These are phyloP conservation scores for Aspergillus thermomutatus DNA, from an alignment of 2,329 filamentous ascomycete genomes.

Conservation along the genomic window DNA sequence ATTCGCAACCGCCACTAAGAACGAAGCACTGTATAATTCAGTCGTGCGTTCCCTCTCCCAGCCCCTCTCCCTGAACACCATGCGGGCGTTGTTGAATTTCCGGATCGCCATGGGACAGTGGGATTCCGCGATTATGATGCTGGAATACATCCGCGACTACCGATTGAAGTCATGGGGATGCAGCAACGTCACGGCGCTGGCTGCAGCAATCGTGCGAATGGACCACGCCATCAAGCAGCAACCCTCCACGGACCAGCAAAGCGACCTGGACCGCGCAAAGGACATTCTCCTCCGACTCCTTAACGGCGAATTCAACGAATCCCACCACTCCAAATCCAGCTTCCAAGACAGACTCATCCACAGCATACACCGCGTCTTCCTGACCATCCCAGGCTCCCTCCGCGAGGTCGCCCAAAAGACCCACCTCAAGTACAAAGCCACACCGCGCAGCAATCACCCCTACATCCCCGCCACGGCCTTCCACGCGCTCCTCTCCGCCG, in stretches of 20 bases:
- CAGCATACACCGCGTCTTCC: slow-evolving; percentile 30
- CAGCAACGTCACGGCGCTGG: slow-evolving; percentile 34
- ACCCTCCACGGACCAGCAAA: slow-evolving; percentile 9
- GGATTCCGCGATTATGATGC: slow-evolving; percentile 29
- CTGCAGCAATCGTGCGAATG: slow-evolving; percentile 39
- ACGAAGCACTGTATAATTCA: slow-evolving; percentile 32
- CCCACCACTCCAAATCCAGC: slow-evolving; percentile 9
- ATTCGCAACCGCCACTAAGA: slow-evolving; percentile 51
- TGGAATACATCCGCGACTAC: slow-evolving; percentile 32
- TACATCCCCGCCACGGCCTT: slow-evolving; percentile 43
- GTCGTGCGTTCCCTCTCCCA: slow-evolving; percentile 28
- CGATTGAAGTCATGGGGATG: slow-evolving; percentile 36
- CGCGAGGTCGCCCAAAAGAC: slow-evolving; percentile 23
- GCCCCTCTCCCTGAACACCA: slow-evolving; percentile 33
- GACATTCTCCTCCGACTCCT: slow-evolving; percentile 33
- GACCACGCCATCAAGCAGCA: slow-evolving; percentile 23
- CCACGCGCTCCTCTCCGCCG: slow-evolving; percentile 52
- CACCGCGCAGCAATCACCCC: slow-evolving; percentile 17
- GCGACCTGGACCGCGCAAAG: slow-evolving; percentile 24
- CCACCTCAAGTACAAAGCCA: slow-evolving; percentile 9
- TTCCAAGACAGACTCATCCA: slow-evolving; percentile 30
- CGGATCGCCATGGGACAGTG: slow-evolving; percentile 33
- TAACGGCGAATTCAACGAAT: slow-evolving; percentile 32
- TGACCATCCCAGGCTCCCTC: slow-evolving; percentile 30
- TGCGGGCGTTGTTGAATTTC: slow-evolving; percentile 35